phyloP scores from a whole-genome alignment of 1,139 yeast species.

The Blastobotrys malaysiensis region DNA sequence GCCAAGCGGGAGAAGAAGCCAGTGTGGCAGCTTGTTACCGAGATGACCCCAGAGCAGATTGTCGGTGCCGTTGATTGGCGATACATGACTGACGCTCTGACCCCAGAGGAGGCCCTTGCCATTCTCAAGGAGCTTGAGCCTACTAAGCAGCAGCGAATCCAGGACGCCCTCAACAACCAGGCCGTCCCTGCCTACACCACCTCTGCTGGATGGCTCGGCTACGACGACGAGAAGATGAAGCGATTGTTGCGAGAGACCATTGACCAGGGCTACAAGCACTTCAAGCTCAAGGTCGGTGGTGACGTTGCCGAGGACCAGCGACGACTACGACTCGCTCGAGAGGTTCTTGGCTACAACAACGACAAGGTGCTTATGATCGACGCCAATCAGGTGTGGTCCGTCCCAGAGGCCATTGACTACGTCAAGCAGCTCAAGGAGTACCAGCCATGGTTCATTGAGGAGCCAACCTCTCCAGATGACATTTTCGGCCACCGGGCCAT shows the following conservation, averaged over 20 bases:
- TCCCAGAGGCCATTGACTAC: slow-evolving; percentile 39
- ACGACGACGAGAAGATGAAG: slow-evolving; percentile 39
- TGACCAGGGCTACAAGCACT: slow-evolving; percentile 37
- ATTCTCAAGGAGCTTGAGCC: slow-evolving; percentile 29
- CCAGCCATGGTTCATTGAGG: slow-evolving; percentile 40
- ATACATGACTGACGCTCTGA: slow-evolving; percentile 38
- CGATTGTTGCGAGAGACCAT: slow-evolving; percentile 32
- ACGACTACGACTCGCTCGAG: slow-evolving; percentile 37
- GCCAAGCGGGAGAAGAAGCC: slow-evolving; percentile 36
- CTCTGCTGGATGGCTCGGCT: slow-evolving; percentile 44
- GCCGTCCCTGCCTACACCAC: slow-evolving; percentile 45
- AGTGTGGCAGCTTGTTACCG: slow-evolving; percentile 38
- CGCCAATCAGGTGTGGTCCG: slow-evolving; percentile 41
- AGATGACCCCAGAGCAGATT: slow-evolving; percentile 40
- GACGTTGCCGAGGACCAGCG: slow-evolving; percentile 35
- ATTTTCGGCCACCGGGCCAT: slow-evolving; percentile 37
- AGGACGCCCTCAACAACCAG: slow-evolving; percentile 32
- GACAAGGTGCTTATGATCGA: slow-evolving; percentile 33
- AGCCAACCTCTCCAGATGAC: slow-evolving; percentile 41
- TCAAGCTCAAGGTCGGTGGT: slow-evolving; percentile 42
- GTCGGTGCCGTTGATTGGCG: slow-evolving; percentile 42
- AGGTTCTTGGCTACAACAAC: slow-evolving; percentile 37
- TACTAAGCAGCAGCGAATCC: slow-evolving; percentile 30
- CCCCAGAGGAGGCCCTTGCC: slow-evolving; percentile 37
- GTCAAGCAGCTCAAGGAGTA: slow-evolving; percentile 35